Conservation (phyloP, 2,329 filamentous ascomycete genomes). For the Akanthomyces lecanii region DNA sequence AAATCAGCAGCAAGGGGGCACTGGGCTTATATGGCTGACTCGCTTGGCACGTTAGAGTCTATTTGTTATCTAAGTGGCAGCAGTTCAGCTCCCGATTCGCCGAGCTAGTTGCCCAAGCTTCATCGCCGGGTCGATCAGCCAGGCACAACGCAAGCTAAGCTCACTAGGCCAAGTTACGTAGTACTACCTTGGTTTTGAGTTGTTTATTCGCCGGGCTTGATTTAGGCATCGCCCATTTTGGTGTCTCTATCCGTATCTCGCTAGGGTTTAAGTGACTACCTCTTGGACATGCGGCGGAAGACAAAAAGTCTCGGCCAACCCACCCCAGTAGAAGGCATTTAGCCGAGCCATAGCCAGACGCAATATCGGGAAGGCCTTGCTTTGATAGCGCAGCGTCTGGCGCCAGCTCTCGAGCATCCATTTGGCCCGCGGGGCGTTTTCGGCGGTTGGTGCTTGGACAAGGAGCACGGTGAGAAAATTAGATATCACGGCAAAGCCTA, state of each 20-base stretch:
- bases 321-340: slow-evolving; percentile 17
- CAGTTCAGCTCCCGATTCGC: slow-evolving; percentile 8
- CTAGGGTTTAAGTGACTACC: not conserved
- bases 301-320: slow-evolving; percentile 18
- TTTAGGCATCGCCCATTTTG: not conserved
- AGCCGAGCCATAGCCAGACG: slow-evolving; percentile 18
- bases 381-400: slow-evolving; percentile 16
- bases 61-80: slow-evolving; percentile 5
- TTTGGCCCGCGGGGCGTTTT: slow-evolving; percentile 18
- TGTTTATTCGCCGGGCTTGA: not conserved
- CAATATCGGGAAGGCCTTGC: slow-evolving; percentile 17
- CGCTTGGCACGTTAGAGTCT: not conserved
- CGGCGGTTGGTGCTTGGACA: slow-evolving; percentile 18
- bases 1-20: not conserved
- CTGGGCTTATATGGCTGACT: slow-evolving; percentile 11
- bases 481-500: slow-evolving; percentile 19
- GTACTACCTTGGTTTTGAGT: too few relatives aligned
- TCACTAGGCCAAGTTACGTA: not conserved
- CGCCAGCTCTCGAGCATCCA: slow-evolving; percentile 20
- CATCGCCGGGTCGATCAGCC: not conserved
- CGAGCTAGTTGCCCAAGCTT: not conserved
- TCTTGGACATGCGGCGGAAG: slow-evolving; percentile 19
- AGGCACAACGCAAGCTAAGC: not conserved
- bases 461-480: slow-evolving; percentile 20
- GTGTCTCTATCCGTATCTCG: not conserved